Percentiles rank a stretch among this genome's conserved stretches.
Evolutionary conservation across 345 rosid genomes (phyloP).

Genomic region (Corymbia maculata): DNA sequence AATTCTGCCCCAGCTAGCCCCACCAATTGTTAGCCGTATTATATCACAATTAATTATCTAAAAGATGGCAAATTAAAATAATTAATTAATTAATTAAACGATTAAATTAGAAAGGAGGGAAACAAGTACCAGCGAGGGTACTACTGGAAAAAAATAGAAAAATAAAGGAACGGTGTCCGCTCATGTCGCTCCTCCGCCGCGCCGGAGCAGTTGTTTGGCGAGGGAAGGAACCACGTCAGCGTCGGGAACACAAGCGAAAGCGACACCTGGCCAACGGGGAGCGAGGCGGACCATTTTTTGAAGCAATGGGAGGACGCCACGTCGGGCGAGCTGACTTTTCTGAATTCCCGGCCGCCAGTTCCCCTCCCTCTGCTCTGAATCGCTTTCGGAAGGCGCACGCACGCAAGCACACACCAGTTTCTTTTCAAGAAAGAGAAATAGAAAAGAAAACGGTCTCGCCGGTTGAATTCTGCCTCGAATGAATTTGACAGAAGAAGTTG

Average conservation of each 20-base stretch:
- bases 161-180: neutral
- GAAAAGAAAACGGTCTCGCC: neutral
- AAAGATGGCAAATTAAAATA: neutral
- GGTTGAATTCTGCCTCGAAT: neutral
- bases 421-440: neutral
- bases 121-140: neutral
- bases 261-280: neutral
- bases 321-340: neutral
- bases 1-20: neutral
- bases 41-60: no score
- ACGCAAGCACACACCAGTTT: neutral
- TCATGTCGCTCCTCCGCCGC: neutral
- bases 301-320: neutral
- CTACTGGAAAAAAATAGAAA: neutral
- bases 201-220: neutral
- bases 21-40: neutral
- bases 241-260: neutral
- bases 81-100: neutral
- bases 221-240: neutral
- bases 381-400: neutral
- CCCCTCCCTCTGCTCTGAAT: neutral
- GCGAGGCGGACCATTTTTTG: neutral
- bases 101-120: neutral
- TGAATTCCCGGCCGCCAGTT: neutral
- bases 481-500: neutral